Evolutionary conservation across 306 rosid species (phyloP).

Genomic region (Fragaria vesca): DNA sequence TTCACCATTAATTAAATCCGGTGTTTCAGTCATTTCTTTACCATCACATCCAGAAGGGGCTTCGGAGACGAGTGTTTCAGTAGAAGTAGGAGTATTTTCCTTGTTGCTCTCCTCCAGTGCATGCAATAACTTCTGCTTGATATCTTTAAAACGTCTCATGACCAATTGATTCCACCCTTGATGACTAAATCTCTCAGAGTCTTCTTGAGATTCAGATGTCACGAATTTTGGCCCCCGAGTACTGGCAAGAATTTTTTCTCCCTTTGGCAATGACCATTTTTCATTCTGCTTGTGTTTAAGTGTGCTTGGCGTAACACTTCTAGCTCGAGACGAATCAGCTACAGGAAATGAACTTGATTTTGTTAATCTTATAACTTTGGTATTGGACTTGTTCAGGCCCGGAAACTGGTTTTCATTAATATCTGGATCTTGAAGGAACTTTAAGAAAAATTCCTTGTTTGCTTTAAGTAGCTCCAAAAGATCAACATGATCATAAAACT

Average conservation of each 20-base stretch:
- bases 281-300: constrained; percentile 73
- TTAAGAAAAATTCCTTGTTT: constrained; percentile 67
- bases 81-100: constrained; percentile 35
- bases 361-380: constrained; percentile 39
- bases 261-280: constrained; percentile 46
- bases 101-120: constrained; percentile 59
- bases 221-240: constrained; percentile 30
- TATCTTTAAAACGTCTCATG: constrained; percentile 61
- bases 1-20: constrained; percentile 27
- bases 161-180: constrained; percentile 89
- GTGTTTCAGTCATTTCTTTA: constrained; percentile 37
- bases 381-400: constrained; percentile 36
- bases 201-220: constrained; percentile 34
- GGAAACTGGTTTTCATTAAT: constrained; percentile 25
- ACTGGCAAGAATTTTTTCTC: constrained; percentile 33
- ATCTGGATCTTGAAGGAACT: constrained; percentile 48
- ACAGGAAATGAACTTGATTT: constrained; percentile 80
- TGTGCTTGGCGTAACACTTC: constrained; percentile 41
- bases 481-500: constrained; percentile 44
- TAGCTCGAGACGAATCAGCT: constrained; percentile 34
- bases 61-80: constrained; percentile 16
- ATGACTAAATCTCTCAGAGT: constrained; percentile 41
- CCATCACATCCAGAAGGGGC: constrained; percentile 33
- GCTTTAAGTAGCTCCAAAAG: constrained; percentile 47
- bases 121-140: constrained; percentile 70